phyloP scores from a whole-genome alignment of 306 rosid species.

The Sindora glabra region DNA sequence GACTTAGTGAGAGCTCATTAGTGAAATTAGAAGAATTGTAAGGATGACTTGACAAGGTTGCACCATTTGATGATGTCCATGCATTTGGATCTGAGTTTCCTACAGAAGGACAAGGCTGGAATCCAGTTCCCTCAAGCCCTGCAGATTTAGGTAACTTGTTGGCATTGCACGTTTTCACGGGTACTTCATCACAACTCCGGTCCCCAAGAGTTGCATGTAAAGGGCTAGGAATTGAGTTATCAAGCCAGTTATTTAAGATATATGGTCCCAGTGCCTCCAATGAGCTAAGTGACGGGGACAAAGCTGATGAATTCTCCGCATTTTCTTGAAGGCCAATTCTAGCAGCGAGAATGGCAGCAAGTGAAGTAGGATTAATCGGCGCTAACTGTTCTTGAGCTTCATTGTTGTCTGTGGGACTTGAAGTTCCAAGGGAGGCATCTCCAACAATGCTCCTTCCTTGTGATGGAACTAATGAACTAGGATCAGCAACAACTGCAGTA shows the following conservation, averaged over 20 bases:
- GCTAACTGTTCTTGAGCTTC: conserved; percentile 34
- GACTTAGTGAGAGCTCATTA: conserved; percentile 61
- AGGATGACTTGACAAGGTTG: conserved; percentile 26
- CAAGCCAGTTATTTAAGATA: conserved; percentile 28
- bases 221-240: conserved; percentile 29
- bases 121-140: conserved; percentile 15
- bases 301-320: conserved; percentile 27
- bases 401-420: conserved; percentile 21
- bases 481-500: conserved; percentile 11
- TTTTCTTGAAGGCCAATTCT: conserved; percentile 38
- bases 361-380: conserved; percentile 29
- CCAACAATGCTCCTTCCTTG: conserved; percentile 20
- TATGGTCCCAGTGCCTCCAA: conserved; percentile 21
- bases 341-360: conserved; percentile 35
- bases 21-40: conserved; percentile 33
- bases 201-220: conserved; percentile 13
- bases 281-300: conserved; percentile 26
- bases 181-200: conserved; percentile 30
- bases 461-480: conserved; percentile 24
- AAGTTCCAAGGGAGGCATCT: conserved; percentile 22
- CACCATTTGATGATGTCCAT: conserved; percentile 43
- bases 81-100: conserved; percentile 38
- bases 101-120: conserved; percentile 26
- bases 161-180: conserved; percentile 21
- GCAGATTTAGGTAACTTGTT: conserved; percentile 15